These are phyloP conservation scores for Naganishia cerealis DNA, from an alignment of 1,284 basidiomycete species.

Conservation along the genomic window DNA sequence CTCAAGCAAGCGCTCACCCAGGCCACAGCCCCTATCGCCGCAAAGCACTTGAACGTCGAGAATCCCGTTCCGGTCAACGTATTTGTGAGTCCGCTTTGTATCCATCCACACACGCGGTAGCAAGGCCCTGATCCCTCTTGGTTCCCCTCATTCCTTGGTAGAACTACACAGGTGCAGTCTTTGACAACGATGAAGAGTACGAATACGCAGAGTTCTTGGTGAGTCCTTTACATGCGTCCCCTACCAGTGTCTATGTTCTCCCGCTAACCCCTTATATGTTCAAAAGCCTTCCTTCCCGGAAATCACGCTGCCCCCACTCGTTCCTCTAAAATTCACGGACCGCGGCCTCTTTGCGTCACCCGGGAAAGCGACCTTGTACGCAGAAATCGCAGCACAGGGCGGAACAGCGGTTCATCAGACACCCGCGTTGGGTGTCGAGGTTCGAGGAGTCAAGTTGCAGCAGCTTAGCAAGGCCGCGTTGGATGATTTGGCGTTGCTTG, in stretches of 20 bases:
- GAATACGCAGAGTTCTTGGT: slow-evolving; percentile 66
- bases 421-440: slow-evolving; percentile 53
- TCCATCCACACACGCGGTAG: slow-evolving; percentile 68
- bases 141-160: background rate
- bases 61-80: slow-evolving; percentile 32
- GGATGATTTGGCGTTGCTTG: slow-evolving; percentile 55
- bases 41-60: slow-evolving; percentile 24
- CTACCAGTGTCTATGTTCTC: background rate
- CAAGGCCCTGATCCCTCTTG: slow-evolving; percentile 55
- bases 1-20: slow-evolving; percentile 28
- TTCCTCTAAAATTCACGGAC: slow-evolving; percentile 63
- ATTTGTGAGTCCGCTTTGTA: slow-evolving; percentile 53
- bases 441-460: slow-evolving; percentile 55
- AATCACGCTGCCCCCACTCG: slow-evolving; percentile 65
- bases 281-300: slow-evolving; percentile 66
- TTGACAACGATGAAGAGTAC: slow-evolving; percentile 58
- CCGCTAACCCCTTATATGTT: slow-evolving; percentile 18
- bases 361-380: slow-evolving; percentile 44
- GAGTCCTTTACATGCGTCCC: slow-evolving; percentile 28
- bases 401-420: slow-evolving; percentile 53
- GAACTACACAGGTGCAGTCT: slow-evolving; percentile 35
- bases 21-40: slow-evolving; percentile 1
- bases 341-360: slow-evolving; percentile 60
- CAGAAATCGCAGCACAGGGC: slow-evolving; percentile 48
- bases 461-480: slow-evolving; percentile 54